Evolutionary conservation across 169 alveolate species (phyloP).

Genomic region (Plasmodium reichenowi): DNA sequence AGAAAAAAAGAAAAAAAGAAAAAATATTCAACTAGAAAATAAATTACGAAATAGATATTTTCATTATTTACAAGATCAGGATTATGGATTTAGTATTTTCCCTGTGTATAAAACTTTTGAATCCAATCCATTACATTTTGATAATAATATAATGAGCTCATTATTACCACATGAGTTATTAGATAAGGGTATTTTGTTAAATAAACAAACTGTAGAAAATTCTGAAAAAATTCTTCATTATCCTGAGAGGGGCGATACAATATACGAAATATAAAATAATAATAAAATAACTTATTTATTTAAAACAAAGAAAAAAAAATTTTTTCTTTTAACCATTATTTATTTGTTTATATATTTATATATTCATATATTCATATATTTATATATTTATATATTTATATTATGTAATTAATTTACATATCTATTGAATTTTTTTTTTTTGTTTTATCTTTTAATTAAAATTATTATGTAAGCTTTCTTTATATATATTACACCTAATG

Average conservation of each 20-base stretch:
- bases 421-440: no score
- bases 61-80: conserved; percentile 45
- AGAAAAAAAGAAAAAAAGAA: conserved; percentile 3
- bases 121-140: conserved; percentile 62
- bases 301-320: no score
- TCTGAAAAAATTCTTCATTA: conserved; percentile 14
- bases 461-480: no score
- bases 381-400: not conserved
- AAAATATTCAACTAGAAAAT: not conserved
- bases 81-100: conserved; percentile 36
- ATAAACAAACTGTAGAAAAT: conserved; percentile 30
- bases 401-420: not conserved
- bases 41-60: conserved; percentile 17
- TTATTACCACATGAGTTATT: conserved; percentile 47
- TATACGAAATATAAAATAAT: not conserved
- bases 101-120: conserved; percentile 74
- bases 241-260: conserved; percentile 52
- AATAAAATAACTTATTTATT: no score
- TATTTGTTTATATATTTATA: not conserved
- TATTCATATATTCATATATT: no score
- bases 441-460: no score
- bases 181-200: conserved; percentile 21
- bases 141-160: conserved; percentile 17
- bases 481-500: no score
- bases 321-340: not conserved